Evolutionary conservation across 2,329 filamentous ascomycete species (phyloP), one percentile per base, ranked within the genome.

Genomic region (Penicillium sp.): DNA sequence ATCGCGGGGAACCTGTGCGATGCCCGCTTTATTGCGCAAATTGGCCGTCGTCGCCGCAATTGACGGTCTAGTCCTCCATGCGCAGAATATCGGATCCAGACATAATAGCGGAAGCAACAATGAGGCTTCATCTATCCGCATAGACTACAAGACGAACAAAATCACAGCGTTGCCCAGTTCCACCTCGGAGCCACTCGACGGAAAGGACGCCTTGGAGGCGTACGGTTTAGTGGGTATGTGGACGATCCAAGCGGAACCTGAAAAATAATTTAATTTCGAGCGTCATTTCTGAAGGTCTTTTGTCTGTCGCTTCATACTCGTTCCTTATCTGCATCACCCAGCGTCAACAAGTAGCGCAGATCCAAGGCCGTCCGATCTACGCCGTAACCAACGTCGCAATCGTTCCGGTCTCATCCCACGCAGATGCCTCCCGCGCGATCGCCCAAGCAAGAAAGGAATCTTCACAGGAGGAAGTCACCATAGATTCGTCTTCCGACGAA

Each of bases 311-410:
- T 19, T 88, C 86, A 35, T 83, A 87, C 27, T 89, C 86, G 60
- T 97, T 93, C 73, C 82, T 99, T 7, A 83, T 99, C 54, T 88
- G 90, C 10, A 95, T 99, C 65, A 91, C 88, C 19, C 84, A 86
- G 54, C 89, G 93, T 43, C 84, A 95, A 66, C 90, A 96, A 71
- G 91, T 97, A 46, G 94, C 94, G 3, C 87, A 92, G 60, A 85
- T 97, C 46, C 85, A 87, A 60, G 91, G 90, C 6, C 86, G 84
- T 51, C 87, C 92, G 0, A 79, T 97, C 51, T 99, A 95, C 72
- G 86, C 91, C 36, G 84, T 97, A 56, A 94, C 89, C 40, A 90
- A 95, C 63, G 89, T 97, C 30, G 88, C 91, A 7, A 78, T 97
- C n/a, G 96, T 96, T 6, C 94, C 94, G 0, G 85, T 94, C 49